Conservation (phyloP, 140 eudicot genomes). For the Flaveria floridana region DNA sequence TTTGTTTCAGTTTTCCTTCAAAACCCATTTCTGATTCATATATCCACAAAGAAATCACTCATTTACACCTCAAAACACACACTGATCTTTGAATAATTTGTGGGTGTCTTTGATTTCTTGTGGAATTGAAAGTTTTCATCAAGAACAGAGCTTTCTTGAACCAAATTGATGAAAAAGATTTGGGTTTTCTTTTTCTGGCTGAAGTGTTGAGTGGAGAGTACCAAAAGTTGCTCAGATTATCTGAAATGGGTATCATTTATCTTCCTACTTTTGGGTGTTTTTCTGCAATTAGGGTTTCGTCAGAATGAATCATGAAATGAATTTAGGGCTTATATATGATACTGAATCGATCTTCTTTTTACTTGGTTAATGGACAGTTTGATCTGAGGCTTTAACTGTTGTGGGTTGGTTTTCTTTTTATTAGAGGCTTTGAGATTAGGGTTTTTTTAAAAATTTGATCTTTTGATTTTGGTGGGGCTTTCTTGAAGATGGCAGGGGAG, state of each 20-base stretch:
- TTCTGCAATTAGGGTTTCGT: slow-evolving; percentile 56
- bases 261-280: slow-evolving; percentile 51
- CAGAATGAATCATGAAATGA: slow-evolving; percentile 41
- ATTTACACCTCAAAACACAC: slow-evolving; percentile 28
- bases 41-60: not conserved
- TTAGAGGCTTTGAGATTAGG: slow-evolving; percentile 28
- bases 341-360: slow-evolving; percentile 50
- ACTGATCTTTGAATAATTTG: not conserved
- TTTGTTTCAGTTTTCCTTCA: slow-evolving; percentile 41
- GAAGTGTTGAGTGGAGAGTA: slow-evolving; percentile 34
- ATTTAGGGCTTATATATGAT: slow-evolving; percentile 45
- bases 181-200: slow-evolving; percentile 23
- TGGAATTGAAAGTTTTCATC: not conserved
- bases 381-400: slow-evolving; percentile 8
- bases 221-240: slow-evolving; percentile 55
- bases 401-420: not conserved
- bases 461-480: slow-evolving; percentile 20
- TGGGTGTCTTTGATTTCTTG: slow-evolving; percentile 21
- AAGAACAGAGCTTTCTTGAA: slow-evolving; percentile 17
- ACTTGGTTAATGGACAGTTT: slow-evolving; percentile 42
- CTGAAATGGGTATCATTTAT: slow-evolving; percentile 55
- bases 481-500: slow-evolving; percentile 31
- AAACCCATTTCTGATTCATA: slow-evolving; percentile 10
- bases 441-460: slow-evolving; percentile 25
- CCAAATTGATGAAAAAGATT: slow-evolving; percentile 32